Evolutionary conservation across 352 stramenopile species (phyloP), one percentile per base, ranked within the genome.

Genomic region (Blastocystis sp.): DNA sequence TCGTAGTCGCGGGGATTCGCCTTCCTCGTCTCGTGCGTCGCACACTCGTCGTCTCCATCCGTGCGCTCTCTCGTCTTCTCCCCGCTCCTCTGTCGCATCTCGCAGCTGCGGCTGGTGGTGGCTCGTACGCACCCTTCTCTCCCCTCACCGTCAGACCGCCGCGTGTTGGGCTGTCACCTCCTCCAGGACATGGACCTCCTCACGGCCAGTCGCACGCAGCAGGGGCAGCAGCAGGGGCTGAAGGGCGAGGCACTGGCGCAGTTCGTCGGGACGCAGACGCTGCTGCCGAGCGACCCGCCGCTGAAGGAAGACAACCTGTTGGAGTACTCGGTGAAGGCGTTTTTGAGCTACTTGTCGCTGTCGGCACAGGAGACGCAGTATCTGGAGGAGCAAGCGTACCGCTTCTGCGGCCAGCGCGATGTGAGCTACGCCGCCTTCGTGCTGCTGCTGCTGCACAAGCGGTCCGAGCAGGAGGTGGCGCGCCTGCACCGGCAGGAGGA

Each of bases 1-100:
- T n/a, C 40, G 34, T 74, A 74, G 59, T 34, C 19, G 34, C 74
- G 74, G 19, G 74, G 74, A 10, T 70, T 68, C 34, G 57, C 34
- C 57, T 52, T 84, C 28, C 21, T 43, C n/a, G 38, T 62, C 3
- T 45, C 24, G 17, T 84, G 74, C 9, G 17, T 4, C 40, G 34
- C 34, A 0, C 64, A 74, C 14, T 45, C 21, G 21, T 45, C 24
- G 7, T 21, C 34, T 10, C 34, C 34, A 2, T 74, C 64, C 21
- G 3, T 48, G 19, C 17, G 43, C 21, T 74, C 9, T 57, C 64
- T 24, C 7, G 7, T 28, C 34, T 74, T 74, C 21, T 74, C 17
- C 17, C 9, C 40, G 21, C 40, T 14, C 64, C 40, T 74, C 24
- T 28, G 21, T 4, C 64, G 19, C 17, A 42, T 74, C 0, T 74